Evolutionary conservation across 192 early-diverging fungal species (phyloP).

Genomic region (Geranomyces variabilis): DNA sequence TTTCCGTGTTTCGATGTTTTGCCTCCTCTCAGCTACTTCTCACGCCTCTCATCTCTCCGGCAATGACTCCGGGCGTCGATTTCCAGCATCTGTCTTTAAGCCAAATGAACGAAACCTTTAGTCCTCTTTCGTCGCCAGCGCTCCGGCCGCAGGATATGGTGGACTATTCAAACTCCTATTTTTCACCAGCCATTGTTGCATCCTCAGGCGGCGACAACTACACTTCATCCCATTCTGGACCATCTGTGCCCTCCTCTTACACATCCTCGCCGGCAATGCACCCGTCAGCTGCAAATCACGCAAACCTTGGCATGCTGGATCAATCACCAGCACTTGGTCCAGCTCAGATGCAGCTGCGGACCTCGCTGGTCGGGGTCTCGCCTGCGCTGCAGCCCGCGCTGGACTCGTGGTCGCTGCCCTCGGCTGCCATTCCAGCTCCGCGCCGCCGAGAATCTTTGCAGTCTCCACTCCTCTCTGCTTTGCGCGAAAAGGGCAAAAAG

Average conservation of each 20-base stretch:
- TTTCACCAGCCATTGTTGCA: not conserved
- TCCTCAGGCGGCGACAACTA: not conserved
- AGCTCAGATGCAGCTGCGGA: not conserved
- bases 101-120: slow-evolving; percentile 50
- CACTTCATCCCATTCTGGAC: not conserved
- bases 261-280: slow-evolving; percentile 35
- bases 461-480: not conserved
- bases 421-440: not conserved
- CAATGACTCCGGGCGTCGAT: slow-evolving; percentile 65
- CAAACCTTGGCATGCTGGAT: slow-evolving; percentile 17
- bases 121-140: slow-evolving; percentile 68
- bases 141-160: slow-evolving; percentile 34
- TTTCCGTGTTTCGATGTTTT: not conserved
- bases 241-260: slow-evolving; percentile 10
- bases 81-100: slow-evolving; percentile 44
- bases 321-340: slow-evolving; percentile 18
- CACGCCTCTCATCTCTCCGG: slow-evolving; percentile 72
- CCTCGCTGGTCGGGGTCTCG: not conserved
- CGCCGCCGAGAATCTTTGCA: slow-evolving; percentile 4
- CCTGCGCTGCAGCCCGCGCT: not conserved
- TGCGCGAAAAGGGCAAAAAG: slow-evolving; percentile 32
- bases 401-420: not conserved
- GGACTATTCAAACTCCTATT: slow-evolving; percentile 1
- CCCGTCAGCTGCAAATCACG: slow-evolving; percentile 32
- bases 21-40: slow-evolving; percentile 42